phyloP scores from a whole-genome alignment of 768 basidiomycete genomes.

The Serendipita vermifera region DNA sequence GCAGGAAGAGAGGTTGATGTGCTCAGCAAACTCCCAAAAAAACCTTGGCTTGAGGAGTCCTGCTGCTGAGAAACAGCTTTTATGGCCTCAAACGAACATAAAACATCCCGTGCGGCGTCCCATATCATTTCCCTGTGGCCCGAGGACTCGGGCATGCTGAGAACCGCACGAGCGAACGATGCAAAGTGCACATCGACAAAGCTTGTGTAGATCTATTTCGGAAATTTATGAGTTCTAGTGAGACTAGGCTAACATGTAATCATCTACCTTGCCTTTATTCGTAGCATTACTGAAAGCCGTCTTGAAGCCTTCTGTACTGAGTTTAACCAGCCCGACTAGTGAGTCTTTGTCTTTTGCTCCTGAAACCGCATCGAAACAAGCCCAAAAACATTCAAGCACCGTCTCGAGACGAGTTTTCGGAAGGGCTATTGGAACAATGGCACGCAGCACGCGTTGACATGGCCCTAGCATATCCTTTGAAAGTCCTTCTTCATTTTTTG shows the following conservation, averaged over 20 bases:
- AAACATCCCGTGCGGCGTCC: background rate
- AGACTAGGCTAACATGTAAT: background rate
- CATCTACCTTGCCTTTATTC: background rate
- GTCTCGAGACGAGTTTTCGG: constrained; percentile 4
- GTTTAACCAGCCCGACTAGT: background rate
- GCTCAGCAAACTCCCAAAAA: too few relatives aligned
- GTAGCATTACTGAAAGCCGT: background rate
- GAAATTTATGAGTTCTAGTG: background rate
- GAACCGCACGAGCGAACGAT: background rate
- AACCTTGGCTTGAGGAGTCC: too few relatives aligned
- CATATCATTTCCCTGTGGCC: background rate
- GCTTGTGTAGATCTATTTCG: background rate
- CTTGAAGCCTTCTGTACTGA: background rate
- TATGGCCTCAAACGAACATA: background rate
- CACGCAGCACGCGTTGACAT: background rate
- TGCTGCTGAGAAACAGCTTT: background rate
- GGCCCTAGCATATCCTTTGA: background rate
- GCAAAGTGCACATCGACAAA: background rate
- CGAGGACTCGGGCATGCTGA: background rate
- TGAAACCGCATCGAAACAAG: background rate
- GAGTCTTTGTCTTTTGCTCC: background rate
- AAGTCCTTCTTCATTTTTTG: background rate
- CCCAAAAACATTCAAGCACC: constrained; percentile 2
- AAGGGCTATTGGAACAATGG: background rate
- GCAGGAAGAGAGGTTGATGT: too few relatives aligned